Percentiles rank a stretch among this genome's conserved stretches.
Conservation (phyloP, 148 eudicot genomes). For the Beta vulgaris region DNA sequence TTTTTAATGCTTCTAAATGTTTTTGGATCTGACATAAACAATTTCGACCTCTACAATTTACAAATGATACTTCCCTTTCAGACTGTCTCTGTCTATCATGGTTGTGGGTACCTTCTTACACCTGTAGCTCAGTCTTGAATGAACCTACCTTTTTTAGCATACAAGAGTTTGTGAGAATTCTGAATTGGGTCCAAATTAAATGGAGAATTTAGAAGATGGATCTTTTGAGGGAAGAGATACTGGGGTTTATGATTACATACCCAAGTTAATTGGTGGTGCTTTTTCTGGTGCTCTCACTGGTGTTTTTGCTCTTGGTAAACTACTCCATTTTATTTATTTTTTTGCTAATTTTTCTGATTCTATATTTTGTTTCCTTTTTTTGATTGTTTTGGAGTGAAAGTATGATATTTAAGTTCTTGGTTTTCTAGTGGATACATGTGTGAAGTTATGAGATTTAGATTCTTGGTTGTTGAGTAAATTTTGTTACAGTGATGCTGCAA, state of each 20-base stretch:
- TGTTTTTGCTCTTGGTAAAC: constrained; percentile 53
- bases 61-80: neutral
- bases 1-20: constrained; percentile 21
- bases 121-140: constrained; percentile 13
- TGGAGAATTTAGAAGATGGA: constrained; percentile 38
- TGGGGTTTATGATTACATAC: constrained; percentile 39
- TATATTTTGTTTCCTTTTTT: neutral
- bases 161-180: neutral
- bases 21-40: constrained; percentile 18
- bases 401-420: neutral
- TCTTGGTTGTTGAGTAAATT: neutral
- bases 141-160: neutral
- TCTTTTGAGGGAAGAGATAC: constrained; percentile 27
- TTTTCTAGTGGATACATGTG: neutral
- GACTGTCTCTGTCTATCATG: neutral
- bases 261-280: constrained; percentile 42
- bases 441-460: neutral
- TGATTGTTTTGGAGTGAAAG: neutral
- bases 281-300: constrained; percentile 63
- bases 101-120: constrained; percentile 14
- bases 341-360: neutral
- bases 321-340: neutral
- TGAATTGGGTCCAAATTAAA: constrained; percentile 11
- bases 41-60: neutral
- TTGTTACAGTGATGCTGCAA: neutral